Evolutionary conservation across 768 basidiomycete species (phyloP), one percentile per base, ranked within the genome.

Genomic region (Mycena polygramma): DNA sequence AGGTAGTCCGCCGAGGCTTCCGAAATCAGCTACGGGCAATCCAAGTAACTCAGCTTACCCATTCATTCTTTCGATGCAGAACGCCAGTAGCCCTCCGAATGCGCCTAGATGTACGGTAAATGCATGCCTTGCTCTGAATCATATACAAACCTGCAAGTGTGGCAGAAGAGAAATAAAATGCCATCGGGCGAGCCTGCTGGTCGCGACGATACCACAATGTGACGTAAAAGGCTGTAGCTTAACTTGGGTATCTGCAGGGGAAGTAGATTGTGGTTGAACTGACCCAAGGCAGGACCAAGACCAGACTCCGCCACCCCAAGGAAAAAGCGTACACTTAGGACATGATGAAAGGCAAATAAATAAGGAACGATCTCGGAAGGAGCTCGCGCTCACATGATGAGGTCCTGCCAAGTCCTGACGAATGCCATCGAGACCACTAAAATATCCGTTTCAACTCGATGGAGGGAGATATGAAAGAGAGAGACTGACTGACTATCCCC

Each of bases 131-230:
- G 24, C n/a, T 24, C 15, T n/a, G 0, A 7, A 61, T 1, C 6
- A 43, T 41, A 53, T 55, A 62, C 76, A 19, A 39, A 77, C 85
- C 88, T 8, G 88, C 83, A 11, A 86, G 75, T 3, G 87, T 88
- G 4, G 89, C 87, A 36, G 88, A 85, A 13, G 85, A 85, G 76
- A 89, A 89, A 79, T 90, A 90, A 51, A 88, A 76, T 6, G 89
- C 86, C 55, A 89, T 82, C 5, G 88, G 87, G 72, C 81, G 79
- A 19, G 85, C 87, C 70, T 88, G 84, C 61, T 90, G 87, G 41
- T 78, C 78, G 30, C 86, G 83, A 30, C 85, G 82, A 76, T 91
- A 85, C 87, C 88, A 89, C 39, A 85, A 73, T n/a, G 84, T 85
- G 43, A 88, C 79, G 49, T 81, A 84, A 64, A 85, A 87, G 2